Evolutionary conservation across 352 stramenopile genomes (phyloP).

Genomic region (Blastocystis sp.): DNA sequence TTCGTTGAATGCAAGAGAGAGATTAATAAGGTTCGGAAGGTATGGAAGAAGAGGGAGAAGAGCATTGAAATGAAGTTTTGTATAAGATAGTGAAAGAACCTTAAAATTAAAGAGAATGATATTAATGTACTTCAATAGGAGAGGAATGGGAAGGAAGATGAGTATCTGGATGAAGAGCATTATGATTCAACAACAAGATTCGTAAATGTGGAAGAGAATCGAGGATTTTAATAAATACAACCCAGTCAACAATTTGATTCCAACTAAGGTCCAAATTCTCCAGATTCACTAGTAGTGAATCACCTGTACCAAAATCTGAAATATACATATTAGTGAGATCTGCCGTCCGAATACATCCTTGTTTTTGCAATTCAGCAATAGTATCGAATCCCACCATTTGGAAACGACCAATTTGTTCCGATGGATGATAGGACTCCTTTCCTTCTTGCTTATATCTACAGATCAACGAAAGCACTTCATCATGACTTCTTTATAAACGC

Average conservation of each 20-base stretch:
- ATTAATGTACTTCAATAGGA: background rate
- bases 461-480: background rate
- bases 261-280: background rate
- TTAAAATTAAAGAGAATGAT: background rate
- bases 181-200: slow-evolving; percentile 15
- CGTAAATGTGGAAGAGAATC: background rate
- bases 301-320: background rate
- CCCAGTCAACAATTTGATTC: slow-evolving; percentile 1
- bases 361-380: slow-evolving; percentile 12
- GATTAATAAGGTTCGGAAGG: background rate
- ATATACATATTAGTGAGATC: slow-evolving; percentile 2
- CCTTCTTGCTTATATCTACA: slow-evolving; percentile 50
- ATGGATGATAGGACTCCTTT: slow-evolving; percentile 19
- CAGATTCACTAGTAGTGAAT: background rate
- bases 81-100: slow-evolving; percentile 23
- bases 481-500: slow-evolving; percentile 28
- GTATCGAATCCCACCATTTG: slow-evolving; percentile 29
- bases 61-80: slow-evolving; percentile 9
- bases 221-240: background rate
- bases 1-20: background rate
- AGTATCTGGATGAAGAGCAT: background rate
- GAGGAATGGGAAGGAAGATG: background rate
- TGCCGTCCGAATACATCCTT: background rate
- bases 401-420: background rate
- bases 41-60: slow-evolving; percentile 16